phyloP scores from a whole-genome alignment of 805 yeast genomes.

The Scheffersomyces ergatensis region DNA sequence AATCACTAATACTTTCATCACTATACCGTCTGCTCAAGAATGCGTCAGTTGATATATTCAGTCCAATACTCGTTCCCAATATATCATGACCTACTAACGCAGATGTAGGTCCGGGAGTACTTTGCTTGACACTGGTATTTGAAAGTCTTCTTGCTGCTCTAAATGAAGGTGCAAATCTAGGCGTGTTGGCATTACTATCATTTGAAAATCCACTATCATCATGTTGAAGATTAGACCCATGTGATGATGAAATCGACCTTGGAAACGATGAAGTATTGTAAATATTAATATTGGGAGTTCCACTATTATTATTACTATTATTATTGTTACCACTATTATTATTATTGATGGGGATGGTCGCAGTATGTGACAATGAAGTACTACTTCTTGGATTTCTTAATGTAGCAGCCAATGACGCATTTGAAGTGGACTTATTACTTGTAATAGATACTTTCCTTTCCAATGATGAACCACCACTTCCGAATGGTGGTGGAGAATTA shows the following conservation, averaged over 20 bases:
- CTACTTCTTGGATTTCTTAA: constrained; percentile 49
- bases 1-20: constrained; percentile 65
- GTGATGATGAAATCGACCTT: constrained; percentile 37
- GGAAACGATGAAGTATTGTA: constrained; percentile 22
- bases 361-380: constrained; percentile 18
- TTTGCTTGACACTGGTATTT: constrained; percentile 29
- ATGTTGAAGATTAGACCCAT: constrained; percentile 29
- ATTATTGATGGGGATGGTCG: constrained; percentile 19
- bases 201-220: constrained; percentile 20
- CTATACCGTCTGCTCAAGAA: constrained; percentile 43
- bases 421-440: constrained; percentile 46
- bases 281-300: background rate
- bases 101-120: constrained; percentile 15
- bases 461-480: constrained; percentile 20
- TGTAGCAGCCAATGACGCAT: constrained; percentile 53
- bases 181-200: constrained; percentile 39
- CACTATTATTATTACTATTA: constrained; percentile 3
- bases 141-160: constrained; percentile 51
- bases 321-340: constrained; percentile 5
- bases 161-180: constrained; percentile 70
- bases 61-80: constrained; percentile 35
- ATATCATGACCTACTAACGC: constrained; percentile 9
- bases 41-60: constrained; percentile 30
- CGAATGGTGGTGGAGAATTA: constrained; percentile 31
- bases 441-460: constrained; percentile 43